phyloP scores from a whole-genome alignment of 2,329 filamentous ascomycete genomes.

The Sarocladium brachiariae region DNA sequence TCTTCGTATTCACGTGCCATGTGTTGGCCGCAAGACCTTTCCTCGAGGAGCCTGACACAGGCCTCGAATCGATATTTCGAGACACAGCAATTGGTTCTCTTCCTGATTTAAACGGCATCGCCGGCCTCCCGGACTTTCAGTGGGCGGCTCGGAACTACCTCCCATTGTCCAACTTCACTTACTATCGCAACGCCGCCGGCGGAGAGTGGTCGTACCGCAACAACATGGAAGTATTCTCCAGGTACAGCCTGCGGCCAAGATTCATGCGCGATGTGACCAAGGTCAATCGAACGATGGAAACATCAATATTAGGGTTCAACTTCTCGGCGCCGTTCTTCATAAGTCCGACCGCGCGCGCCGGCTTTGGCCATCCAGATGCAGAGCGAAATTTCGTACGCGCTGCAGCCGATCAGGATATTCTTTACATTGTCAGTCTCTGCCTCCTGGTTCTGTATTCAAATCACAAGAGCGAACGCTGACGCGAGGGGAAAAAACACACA shows the following conservation, averaged over 20 bases:
- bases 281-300: slow-evolving; percentile 30
- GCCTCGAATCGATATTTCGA: slow-evolving; percentile 31
- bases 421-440: slow-evolving; percentile 36
- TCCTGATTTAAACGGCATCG: slow-evolving; percentile 35
- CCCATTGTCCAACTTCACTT: slow-evolving; percentile 42
- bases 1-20: slow-evolving; percentile 23
- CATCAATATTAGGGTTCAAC: slow-evolving; percentile 42
- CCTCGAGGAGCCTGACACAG: slow-evolving; percentile 39
- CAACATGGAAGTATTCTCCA: slow-evolving; percentile 47
- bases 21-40: slow-evolving; percentile 36
- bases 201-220: slow-evolving; percentile 51
- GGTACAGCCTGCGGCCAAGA: slow-evolving; percentile 40
- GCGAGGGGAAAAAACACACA: slow-evolving; percentile 11
- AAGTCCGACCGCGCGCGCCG: slow-evolving; percentile 39
- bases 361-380: slow-evolving; percentile 36
- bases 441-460: background rate
- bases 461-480: background rate
- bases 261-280: slow-evolving; percentile 43
- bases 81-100: slow-evolving; percentile 28
- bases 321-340: slow-evolving; percentile 51
- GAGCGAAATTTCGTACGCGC: slow-evolving; percentile 44
- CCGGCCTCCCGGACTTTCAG: slow-evolving; percentile 48
- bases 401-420: slow-evolving; percentile 39
- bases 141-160: slow-evolving; percentile 43
- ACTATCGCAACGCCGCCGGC: slow-evolving; percentile 48